Evolutionary conservation across 2,329 filamentous ascomycete genomes (phyloP), one percentile per base, ranked within the genome.

Genomic region (Alternaria panax): DNA sequence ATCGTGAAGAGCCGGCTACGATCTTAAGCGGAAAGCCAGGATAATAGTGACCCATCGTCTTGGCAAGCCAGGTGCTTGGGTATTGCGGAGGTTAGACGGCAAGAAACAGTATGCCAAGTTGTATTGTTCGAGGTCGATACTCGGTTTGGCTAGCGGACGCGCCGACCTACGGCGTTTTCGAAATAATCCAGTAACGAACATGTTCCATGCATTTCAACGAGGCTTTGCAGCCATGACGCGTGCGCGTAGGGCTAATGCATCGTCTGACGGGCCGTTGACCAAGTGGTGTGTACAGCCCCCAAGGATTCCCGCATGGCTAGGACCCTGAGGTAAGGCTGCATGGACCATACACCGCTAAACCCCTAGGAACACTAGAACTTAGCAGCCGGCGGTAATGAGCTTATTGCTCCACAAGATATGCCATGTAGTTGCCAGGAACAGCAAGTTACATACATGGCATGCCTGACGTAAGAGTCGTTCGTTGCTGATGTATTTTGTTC

Each of bases 291-390:
- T 67, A 65, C 59, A 64, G 64, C 70, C 67, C 63, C 57, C 56
- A 45, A 51, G 54, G 45, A 54, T 60, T 57, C 60, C 51, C 51
- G 55, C 60, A 51, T 63, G 68, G 45, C 62, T 59, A 59, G 51
- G 41, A 28, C 64, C 62, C 57, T 66, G 64, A 51, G 52, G 64
- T 71, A 73, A 66, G 69, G 70, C 70, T 73, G 69, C 68, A 70
- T 65, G 50, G 55, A 62, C 62, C 60, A 61, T 62, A 63, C 69
- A 66, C 71, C 65, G 69, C 72, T 71, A 71, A 66, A 64, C 54
- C 51, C 30, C 54, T 32, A 51, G 53, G 56, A 57, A 62, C 55
- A 57, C 56, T 50, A 66, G 50, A 63, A 65, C 42, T 40, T 60
- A 56, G 51, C 57, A 60, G 46, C 59, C 47, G 54, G 57, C 41